phyloP scores from a whole-genome alignment of 2,329 filamentous ascomycete species.

The Aspergillus sp. region DNA sequence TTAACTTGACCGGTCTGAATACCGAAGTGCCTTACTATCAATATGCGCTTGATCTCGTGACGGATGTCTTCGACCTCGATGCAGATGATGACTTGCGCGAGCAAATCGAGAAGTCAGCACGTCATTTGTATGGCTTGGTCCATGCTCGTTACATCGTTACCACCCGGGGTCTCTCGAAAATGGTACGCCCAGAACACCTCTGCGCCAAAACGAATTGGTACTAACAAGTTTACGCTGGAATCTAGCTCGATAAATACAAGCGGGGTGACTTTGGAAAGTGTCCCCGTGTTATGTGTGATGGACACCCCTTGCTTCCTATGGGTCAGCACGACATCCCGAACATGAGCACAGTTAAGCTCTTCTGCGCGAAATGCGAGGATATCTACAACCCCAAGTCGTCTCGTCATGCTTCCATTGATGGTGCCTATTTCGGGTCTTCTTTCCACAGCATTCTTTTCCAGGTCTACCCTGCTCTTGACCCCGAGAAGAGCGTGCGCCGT shows the following conservation, averaged over 20 bases:
- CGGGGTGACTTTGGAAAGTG: slow-evolving; percentile 98
- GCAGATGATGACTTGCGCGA: slow-evolving; percentile 98
- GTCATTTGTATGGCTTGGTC: slow-evolving; percentile 91
- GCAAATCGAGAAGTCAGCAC: slow-evolving; percentile 93
- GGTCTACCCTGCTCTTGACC: slow-evolving; percentile 86
- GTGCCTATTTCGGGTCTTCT: slow-evolving; percentile 94
- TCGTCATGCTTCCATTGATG: slow-evolving; percentile 89
- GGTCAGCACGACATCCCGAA: slow-evolving; percentile 85
- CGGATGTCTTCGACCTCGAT: slow-evolving; percentile 96
- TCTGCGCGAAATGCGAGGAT: slow-evolving; percentile 95
- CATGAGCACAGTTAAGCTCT: slow-evolving; percentile 87
- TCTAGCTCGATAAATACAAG: slow-evolving; percentile 95
- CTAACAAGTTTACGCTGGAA: slow-evolving; percentile 2
- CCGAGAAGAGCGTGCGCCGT: slow-evolving; percentile 73
- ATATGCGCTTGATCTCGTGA: slow-evolving; percentile 94
- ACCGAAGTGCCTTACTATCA: slow-evolving; percentile 98
- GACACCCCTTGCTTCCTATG: slow-evolving; percentile 88
- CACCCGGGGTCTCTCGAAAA: slow-evolving; percentile 86
- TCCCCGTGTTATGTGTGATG: slow-evolving; percentile 89
- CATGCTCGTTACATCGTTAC: slow-evolving; percentile 97
- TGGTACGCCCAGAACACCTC: slow-evolving; percentile 57
- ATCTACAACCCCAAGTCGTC: slow-evolving; percentile 98
- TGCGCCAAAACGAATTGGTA: background rate
- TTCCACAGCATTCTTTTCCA: slow-evolving; percentile 99
- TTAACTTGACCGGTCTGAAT: slow-evolving; percentile 95